phyloP scores from a whole-genome alignment of 306 rosid species.

The Inga oerstediana region DNA sequence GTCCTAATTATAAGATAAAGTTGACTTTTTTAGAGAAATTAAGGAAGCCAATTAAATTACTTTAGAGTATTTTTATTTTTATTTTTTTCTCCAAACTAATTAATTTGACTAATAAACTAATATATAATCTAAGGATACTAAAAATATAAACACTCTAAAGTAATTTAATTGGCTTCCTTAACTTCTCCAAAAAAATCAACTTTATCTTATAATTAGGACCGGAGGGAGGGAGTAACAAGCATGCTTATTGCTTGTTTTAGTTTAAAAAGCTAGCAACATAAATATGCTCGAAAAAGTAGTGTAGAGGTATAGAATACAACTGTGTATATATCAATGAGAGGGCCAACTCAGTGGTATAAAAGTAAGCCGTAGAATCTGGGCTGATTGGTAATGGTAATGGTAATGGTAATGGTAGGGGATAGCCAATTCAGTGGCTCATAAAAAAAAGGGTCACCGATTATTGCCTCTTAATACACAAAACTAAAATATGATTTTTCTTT shows the following conservation, averaged over 20 bases:
- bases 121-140: too few relatives aligned
- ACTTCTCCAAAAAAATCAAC: too few relatives aligned
- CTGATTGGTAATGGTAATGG: slow-evolving; percentile 19
- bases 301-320: neutral
- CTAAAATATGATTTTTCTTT: neutral
- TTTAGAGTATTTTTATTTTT: too few relatives aligned
- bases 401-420: slow-evolving; percentile 8
- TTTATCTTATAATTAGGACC: too few relatives aligned
- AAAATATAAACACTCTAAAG: too few relatives aligned
- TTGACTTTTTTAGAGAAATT: too few relatives aligned
- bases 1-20: too few relatives aligned
- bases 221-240: too few relatives aligned
- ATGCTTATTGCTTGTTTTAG: neutral
- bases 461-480: slow-evolving; percentile 30
- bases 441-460: slow-evolving; percentile 17
- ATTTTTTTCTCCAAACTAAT: too few relatives aligned
- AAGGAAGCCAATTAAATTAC: too few relatives aligned
- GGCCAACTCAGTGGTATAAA: neutral
- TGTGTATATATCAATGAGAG: neutral
- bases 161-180: too few relatives aligned
- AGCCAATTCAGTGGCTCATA: slow-evolving; percentile 10
- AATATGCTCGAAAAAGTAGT: neutral
- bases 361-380: neutral
- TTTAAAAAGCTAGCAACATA: neutral
- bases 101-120: too few relatives aligned